These are phyloP conservation scores for Ophiocordyceps camponoti-rufipedis DNA, from an alignment of 2,329 filamentous ascomycete genomes.

Conservation along the genomic window DNA sequence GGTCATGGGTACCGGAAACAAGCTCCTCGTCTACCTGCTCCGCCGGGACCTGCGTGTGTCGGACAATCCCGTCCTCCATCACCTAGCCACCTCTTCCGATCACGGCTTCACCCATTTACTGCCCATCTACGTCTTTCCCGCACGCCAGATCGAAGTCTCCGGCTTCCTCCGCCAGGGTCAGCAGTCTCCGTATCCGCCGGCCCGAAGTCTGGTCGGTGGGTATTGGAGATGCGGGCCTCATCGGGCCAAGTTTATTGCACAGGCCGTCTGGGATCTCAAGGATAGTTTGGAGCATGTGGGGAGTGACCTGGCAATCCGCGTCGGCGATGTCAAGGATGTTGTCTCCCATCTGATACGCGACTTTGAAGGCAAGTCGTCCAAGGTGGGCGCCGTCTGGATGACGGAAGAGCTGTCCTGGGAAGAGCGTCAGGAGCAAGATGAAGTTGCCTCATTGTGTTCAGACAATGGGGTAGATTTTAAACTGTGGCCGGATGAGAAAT, in stretches of 20 bases:
- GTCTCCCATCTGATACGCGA: conserved; percentile 36
- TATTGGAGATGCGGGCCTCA: conserved; percentile 62
- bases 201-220: conserved; percentile 42
- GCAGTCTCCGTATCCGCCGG: conserved; percentile 49
- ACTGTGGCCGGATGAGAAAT: conserved; percentile 59
- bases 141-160: conserved; percentile 55
- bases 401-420: conserved; percentile 51
- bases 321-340: conserved; percentile 42
- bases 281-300: conserved; percentile 35
- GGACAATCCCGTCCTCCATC: conserved; percentile 58
- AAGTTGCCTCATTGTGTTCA: conserved; percentile 33
- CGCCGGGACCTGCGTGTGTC: conserved; percentile 54
- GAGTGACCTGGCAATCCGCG: conserved; percentile 44
- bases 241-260: conserved; percentile 51
- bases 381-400: conserved; percentile 53
- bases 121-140: conserved; percentile 50
- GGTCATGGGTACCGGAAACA: conserved; percentile 16
- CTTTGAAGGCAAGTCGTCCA: conserved; percentile 21
- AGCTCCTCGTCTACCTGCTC: conserved; percentile 51
- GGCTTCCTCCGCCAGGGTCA: conserved; percentile 44
- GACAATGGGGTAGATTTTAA: conserved; percentile 38
- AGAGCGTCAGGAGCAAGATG: conserved; percentile 45
- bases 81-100: conserved; percentile 25
- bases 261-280: conserved; percentile 59
- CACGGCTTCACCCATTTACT: conserved; percentile 50